Evolutionary conservation across 768 basidiomycete genomes (phyloP), one percentile per base, ranked within the genome.

Genomic region (Phallus indusiatus): DNA sequence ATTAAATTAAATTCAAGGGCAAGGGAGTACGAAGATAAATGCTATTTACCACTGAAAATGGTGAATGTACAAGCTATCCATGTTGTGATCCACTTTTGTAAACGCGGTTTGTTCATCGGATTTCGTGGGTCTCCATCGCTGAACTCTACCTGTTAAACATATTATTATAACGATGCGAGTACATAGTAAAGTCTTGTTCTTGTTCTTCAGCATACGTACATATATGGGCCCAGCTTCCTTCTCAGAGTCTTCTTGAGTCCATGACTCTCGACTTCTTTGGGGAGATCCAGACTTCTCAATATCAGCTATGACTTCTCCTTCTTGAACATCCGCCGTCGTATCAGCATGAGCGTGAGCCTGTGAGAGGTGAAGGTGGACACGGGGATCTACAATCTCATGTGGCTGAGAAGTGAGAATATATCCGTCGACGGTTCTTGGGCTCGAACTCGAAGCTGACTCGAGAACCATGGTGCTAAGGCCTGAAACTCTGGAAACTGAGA

Each of bases 21-120:
- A 17, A 60, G 14, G 46, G 20, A 21, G n/a, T n/a, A 1, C 20
- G 28, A 34, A 17, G 9, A n/a, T 6, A 21, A 34, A n/a, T n/a
- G n/a, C n/a, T 1, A 66, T 76, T 47, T 60, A 81, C 82, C 74
- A 28, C 77, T 73, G 10, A 81, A 65, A 9, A 76, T 64, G 0
- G 83, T 81, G 60, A 75, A 77, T 50, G 72, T 72, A 55, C 76
- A 80, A 2, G 78, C 78, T 14, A 77, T 67, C 12, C 71, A 47
- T 0, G 79, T 79, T 55, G 80, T 78, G 14, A 61, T 55, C 72
- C 79, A 80, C 70, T 79, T 81, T 60, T 65, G 72, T 2, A 65
- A 59, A 2, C 61, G 51, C 11, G 72, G 65, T 59, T 75, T 78
- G 56, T 72, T 72, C 20, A 65, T 24, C 16, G 78, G 77, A 60